These are phyloP conservation scores for Sporobolus alterniflorus DNA, from an alignment of 202 grass and related monocot genomes.

Conservation along the genomic window DNA sequence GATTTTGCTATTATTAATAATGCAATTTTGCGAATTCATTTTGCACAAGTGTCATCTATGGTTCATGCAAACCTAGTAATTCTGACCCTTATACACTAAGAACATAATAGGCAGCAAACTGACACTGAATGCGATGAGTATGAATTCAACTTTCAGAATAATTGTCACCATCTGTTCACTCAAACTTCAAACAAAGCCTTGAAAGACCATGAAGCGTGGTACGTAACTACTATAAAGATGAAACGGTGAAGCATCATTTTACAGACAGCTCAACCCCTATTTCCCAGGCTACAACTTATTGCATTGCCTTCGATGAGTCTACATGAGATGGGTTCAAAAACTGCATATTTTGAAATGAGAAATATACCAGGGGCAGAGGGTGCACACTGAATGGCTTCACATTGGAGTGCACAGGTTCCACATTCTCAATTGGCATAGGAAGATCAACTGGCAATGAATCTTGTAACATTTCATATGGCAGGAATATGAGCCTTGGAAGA, in stretches of 20 bases:
- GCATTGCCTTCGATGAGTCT: too few relatives aligned
- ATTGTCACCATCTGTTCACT: neutral
- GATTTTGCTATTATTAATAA: neutral
- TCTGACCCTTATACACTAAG: neutral
- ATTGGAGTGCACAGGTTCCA: slow-evolving; percentile 58
- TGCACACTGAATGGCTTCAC: slow-evolving; percentile 70
- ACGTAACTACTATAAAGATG: neutral
- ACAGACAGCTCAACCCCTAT: neutral
- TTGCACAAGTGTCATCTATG: neutral
- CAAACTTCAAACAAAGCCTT: neutral
- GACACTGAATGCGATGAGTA: neutral
- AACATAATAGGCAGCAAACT: neutral
- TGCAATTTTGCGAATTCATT: neutral
- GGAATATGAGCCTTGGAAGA: too few relatives aligned
- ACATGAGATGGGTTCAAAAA: neutral
- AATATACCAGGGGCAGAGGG: slow-evolving; percentile 56
- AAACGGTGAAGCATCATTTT: neutral
- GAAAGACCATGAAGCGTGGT: neutral
- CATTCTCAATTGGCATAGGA: slow-evolving; percentile 62
- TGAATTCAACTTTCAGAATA: neutral
- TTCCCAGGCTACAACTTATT: too few relatives aligned
- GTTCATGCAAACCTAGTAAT: neutral
- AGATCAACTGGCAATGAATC: slow-evolving; percentile 75
- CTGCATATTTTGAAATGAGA: slow-evolving; percentile 9
- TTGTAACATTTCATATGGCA: too few relatives aligned